phyloP scores from a whole-genome alignment of 352 stramenopile genomes.

The Globisporangium apiculatum region DNA sequence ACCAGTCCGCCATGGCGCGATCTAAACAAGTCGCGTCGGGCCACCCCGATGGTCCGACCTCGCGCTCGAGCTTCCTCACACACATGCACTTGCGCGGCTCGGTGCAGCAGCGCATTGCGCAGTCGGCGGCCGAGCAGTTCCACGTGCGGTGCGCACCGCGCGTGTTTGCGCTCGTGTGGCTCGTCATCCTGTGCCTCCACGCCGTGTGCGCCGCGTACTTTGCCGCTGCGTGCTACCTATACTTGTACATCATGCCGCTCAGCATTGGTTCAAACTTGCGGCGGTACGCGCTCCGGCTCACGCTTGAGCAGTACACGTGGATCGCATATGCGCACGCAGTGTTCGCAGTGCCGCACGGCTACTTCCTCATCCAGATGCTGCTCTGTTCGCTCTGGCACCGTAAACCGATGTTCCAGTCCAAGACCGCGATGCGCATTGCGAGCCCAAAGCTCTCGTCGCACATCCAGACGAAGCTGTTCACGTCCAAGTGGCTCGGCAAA shows the following conservation, averaged over 20 bases:
- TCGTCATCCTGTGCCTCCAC: slow-evolving; percentile 6
- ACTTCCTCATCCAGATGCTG: slow-evolving; percentile 12
- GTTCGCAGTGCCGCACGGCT: slow-evolving; percentile 8
- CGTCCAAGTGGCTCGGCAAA: neutral
- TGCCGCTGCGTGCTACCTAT: slow-evolving; percentile 9
- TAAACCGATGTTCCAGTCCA: slow-evolving; percentile 7
- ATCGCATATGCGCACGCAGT: slow-evolving; percentile 8
- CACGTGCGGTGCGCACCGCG: slow-evolving; percentile 7
- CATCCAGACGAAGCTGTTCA: neutral
- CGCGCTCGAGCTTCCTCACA: neutral
- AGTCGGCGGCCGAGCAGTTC: slow-evolving; percentile 4
- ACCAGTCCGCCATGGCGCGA: neutral
- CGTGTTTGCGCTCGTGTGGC: slow-evolving; percentile 11
- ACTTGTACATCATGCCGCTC: slow-evolving; percentile 14
- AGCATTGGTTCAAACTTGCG: slow-evolving; percentile 13
- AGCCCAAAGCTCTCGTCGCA: slow-evolving; percentile 1
- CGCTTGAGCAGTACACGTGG: slow-evolving; percentile 6
- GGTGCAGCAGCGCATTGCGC: neutral
- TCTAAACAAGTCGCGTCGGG: neutral
- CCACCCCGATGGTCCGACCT: neutral
- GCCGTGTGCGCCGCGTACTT: slow-evolving; percentile 12
- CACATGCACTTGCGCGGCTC: slow-evolving; percentile 1
- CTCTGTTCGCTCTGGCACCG: slow-evolving; percentile 9
- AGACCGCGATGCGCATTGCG: slow-evolving; percentile 2
- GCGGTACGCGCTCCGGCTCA: slow-evolving; percentile 8